Base-by-base conservation (phyloP, 805 yeast genomes). In the Clavispora carvajalis region DNA sequence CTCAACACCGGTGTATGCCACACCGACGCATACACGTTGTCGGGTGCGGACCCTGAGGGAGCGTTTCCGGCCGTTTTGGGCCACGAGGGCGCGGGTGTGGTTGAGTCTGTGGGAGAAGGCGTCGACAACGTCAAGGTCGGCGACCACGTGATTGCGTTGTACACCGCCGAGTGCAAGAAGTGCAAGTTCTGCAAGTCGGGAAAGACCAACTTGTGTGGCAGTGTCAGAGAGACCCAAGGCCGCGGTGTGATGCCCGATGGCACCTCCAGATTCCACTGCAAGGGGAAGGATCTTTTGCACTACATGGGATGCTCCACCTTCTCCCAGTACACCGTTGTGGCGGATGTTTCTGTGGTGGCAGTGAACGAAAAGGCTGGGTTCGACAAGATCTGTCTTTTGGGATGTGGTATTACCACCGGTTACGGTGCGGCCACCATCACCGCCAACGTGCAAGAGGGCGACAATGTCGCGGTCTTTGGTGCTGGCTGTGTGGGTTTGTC, bases 221-320 rank as follows among this genome's bases (percentile, higher is more conserved):
- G 95, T 55, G 91, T 93, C 53, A 82, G 99, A 69, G 95, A 87
- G 40, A 95, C 99, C 42, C 99, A 93, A 65, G 98, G 99, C 62
- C 83, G 86, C 59, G 99, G 99, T 63, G 84, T 91, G 44, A 85
- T 93, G 96, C 99, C 99, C 47, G 99, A 93, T 62, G 99, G 98
- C 16, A 91, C 99, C 37, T 65, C 85, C 34, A 80, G 99, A 65
- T 91, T 93, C 73, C 79, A 75, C 49, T 80, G 85, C 61, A 80
- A 82, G 58, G 99, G 99, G 52, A 76, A 93, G 69, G 77, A 80
- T 33, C 66, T 93, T 40, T 73, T 80, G 55, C 98, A 93, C 67
- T 93, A 87, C 65, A 93, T 93, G 99, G 99, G 99, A 37, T 86
- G 96, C 65, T 91, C 98, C 25, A 85, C 97, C 22, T 93, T 93